A percentile compares a stretch with the other conserved stretches of the same genome.
These are phyloP conservation scores for Epicoccum nigrum DNA, from an alignment of 2,329 filamentous ascomycete genomes.

Conservation along the genomic window DNA sequence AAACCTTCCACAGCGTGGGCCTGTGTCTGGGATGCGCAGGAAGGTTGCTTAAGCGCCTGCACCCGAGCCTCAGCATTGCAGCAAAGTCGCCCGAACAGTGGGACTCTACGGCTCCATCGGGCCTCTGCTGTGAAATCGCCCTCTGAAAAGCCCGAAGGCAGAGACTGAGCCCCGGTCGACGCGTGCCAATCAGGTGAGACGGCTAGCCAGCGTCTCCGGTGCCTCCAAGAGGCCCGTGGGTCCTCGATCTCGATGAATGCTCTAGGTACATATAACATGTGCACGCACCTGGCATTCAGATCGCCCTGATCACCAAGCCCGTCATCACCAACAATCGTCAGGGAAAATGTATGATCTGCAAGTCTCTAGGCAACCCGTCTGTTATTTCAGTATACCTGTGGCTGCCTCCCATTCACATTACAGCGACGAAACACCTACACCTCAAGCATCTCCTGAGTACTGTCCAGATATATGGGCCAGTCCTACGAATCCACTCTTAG, in stretches of 20 bases:
- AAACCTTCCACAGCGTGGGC: neutral
- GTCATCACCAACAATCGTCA: slow-evolving; percentile 16
- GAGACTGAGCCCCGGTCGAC: slow-evolving; percentile 3
- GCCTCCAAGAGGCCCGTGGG: neutral
- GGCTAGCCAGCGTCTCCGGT: neutral
- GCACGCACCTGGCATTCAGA: neutral
- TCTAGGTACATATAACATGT: slow-evolving; percentile 11
- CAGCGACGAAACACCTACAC: slow-evolving; percentile 41
- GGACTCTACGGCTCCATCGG: slow-evolving; percentile 8
- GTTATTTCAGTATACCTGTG: slow-evolving; percentile 45
- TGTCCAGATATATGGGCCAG: slow-evolving; percentile 35
- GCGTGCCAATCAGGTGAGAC: slow-evolving; percentile 12
- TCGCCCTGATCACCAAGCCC: slow-evolving; percentile 11
- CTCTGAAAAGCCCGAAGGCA: slow-evolving; percentile 3
- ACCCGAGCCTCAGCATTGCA: neutral
- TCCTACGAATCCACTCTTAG: slow-evolving; percentile 45
- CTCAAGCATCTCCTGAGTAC: slow-evolving; percentile 31
- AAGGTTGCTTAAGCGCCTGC: slow-evolving; percentile 7
- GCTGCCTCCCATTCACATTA: slow-evolving; percentile 38
- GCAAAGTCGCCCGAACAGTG: neutral
- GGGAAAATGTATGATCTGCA: slow-evolving; percentile 18
- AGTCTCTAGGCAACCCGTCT: slow-evolving; percentile 18
- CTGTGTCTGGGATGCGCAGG: slow-evolving; percentile 7
- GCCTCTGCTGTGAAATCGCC: slow-evolving; percentile 2
- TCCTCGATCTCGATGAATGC: slow-evolving; percentile 8